phyloP scores from a whole-genome alignment of 2,329 filamentous ascomycete genomes.

The Sporothrix mexicana region DNA sequence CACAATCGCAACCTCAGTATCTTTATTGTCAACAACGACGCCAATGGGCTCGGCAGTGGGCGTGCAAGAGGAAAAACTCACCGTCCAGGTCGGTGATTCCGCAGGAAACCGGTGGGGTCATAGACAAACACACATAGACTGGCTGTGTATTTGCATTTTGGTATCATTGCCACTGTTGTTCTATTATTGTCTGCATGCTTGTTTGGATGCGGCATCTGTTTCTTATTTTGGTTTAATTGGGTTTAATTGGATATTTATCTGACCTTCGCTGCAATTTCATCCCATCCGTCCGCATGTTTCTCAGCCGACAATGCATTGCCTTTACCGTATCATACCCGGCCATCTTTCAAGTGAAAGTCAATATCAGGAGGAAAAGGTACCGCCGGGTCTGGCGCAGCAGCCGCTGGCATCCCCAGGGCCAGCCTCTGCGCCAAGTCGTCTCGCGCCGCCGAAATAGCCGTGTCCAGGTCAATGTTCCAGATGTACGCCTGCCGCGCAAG shows the following conservation, averaged over 20 bases:
- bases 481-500: conserved; percentile 46
- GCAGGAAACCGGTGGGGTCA: not conserved
- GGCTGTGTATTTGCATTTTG: not conserved
- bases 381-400: conserved; percentile 8
- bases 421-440: conserved; percentile 42
- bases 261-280: no score
- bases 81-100: not conserved
- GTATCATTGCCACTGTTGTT: not conserved
- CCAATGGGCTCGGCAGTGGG: not conserved
- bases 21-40: conserved; percentile 10
- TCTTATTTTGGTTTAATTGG: not conserved
- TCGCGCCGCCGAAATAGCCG: conserved; percentile 48
- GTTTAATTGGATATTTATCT: not conserved
- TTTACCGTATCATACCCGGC: not conserved
- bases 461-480: conserved; percentile 45
- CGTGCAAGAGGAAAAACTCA: conserved; percentile 13
- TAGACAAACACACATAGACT: not conserved
- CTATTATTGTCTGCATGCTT: no score
- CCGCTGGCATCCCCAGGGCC: conserved; percentile 19
- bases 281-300: no score
- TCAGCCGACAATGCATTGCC: not conserved
- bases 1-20: conserved; percentile 16
- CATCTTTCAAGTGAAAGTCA: conserved; percentile 19
- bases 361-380: conserved; percentile 30
- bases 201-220: not conserved